A percentile compares a stretch with the other conserved stretches of the same genome.
phyloP scores from a whole-genome alignment of 1,139 yeast genomes.

The Suzukiozyma palmioleophila region DNA sequence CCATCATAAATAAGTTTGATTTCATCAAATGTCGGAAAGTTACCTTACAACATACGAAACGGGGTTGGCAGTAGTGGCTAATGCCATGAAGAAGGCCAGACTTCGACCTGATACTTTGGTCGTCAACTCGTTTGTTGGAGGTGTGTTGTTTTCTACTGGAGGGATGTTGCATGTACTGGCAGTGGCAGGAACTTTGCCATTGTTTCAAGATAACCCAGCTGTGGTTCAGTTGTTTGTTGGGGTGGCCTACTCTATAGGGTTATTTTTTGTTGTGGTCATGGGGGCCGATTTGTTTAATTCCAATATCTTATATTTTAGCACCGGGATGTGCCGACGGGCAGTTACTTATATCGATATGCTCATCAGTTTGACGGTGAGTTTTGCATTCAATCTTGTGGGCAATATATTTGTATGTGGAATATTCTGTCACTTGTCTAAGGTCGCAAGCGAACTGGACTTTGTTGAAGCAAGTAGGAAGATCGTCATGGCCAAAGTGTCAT shows the following conservation, averaged over 20 bases:
- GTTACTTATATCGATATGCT: constrained; percentile 57
- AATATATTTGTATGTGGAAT: constrained; percentile 63
- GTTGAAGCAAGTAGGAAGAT: constrained; percentile 44
- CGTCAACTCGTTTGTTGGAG: constrained; percentile 66
- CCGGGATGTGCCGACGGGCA: constrained; percentile 65
- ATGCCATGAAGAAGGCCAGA: constrained; percentile 76
- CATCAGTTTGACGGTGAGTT: constrained; percentile 68
- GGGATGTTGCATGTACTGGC: constrained; percentile 63
- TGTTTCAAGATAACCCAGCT: constrained; percentile 47
- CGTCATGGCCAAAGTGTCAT: constrained; percentile 42
- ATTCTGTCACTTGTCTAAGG: constrained; percentile 52
- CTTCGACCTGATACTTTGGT: constrained; percentile 52
- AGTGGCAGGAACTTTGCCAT: constrained; percentile 47
- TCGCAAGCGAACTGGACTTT: constrained; percentile 35
- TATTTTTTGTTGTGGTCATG: constrained; percentile 67
- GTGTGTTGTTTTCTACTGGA: constrained; percentile 63
- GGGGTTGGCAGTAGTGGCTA: constrained; percentile 77
- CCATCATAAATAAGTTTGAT: neutral
- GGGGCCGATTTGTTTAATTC: constrained; percentile 76
- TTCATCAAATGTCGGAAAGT: constrained; percentile 22
- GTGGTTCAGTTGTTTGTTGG: constrained; percentile 52
- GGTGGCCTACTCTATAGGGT: constrained; percentile 58
- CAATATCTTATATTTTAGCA: constrained; percentile 63
- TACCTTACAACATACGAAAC: constrained; percentile 75
- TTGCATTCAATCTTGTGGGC: constrained; percentile 61